Percentiles rank a stretch among this genome's conserved stretches.
phyloP scores from a whole-genome alignment of 352 stramenopile genomes.

The Thraustochytrium striatum region DNA sequence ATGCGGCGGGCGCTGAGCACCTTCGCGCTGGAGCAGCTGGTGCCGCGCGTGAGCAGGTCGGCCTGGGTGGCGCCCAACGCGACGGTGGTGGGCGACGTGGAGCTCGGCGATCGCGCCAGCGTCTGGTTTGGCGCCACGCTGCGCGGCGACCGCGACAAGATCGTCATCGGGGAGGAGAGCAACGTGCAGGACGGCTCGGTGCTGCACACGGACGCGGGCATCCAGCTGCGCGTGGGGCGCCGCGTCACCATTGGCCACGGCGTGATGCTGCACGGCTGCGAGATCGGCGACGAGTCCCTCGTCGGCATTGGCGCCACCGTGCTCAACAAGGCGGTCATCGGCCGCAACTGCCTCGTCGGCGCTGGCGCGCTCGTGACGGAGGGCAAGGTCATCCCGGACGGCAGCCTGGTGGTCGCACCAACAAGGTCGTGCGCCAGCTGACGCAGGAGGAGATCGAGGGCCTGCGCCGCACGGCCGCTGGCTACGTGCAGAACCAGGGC shows the following conservation, averaged over 20 bases:
- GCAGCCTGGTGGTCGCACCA: slow-evolving; percentile 61
- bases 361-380: slow-evolving; percentile 61
- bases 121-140: slow-evolving; percentile 55
- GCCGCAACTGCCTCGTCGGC: slow-evolving; percentile 59
- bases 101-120: slow-evolving; percentile 52
- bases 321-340: slow-evolving; percentile 61
- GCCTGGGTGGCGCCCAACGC: slow-evolving; percentile 56
- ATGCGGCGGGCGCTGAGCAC: no score
- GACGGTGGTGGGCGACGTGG: slow-evolving; percentile 55
- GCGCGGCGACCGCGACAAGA: slow-evolving; percentile 61
- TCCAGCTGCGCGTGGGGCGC: slow-evolving; percentile 61
- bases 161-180: slow-evolving; percentile 51
- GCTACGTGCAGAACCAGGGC: slow-evolving; percentile 53
- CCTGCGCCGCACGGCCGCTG: slow-evolving; percentile 49
- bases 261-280: slow-evolving; percentile 66
- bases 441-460: slow-evolving; percentile 54
- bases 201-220: slow-evolving; percentile 68
- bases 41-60: background rate
- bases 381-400: slow-evolving; percentile 58
- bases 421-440: slow-evolving; percentile 57
- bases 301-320: slow-evolving; percentile 63
- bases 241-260: slow-evolving; percentile 62
- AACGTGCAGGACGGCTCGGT: slow-evolving; percentile 65
- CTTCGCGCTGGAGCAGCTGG: no score
- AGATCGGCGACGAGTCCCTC: slow-evolving; percentile 58